Evolutionary conservation across 257 asterid genomes (phyloP), one percentile per base, ranked within the genome.

Genomic region (Solanum gracilifrons): DNA sequence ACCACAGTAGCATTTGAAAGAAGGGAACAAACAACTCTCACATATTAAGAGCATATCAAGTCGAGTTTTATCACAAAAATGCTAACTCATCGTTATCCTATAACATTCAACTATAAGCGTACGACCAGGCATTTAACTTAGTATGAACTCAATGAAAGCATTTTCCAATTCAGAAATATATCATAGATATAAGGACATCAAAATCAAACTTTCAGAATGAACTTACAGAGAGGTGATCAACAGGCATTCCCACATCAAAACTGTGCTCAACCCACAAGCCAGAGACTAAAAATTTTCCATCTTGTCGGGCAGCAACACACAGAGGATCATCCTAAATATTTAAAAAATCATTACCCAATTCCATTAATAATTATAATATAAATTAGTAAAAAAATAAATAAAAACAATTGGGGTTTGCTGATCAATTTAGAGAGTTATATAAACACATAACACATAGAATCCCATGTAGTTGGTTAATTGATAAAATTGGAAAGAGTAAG

Each of bases 201-300:
- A 23, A 60, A 60, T 23, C 29, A 60, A 60, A 23, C 69, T 60
- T 32, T 35, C n/a, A 71, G 35, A 23, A 58, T 39, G 89, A 91
- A 92, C 99, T 91, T 66, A 95, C 98, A 1, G 92, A 86, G 25
- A 84, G 86, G 43, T 92, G 91, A 86, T 94, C 95, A 60, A 91
- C 92, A 86, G 91, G 91, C 94, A 88, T 83, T 85, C 95, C 99
- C 88, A 86, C 86, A 46, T 93, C 96, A 87, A 85, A 92, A 89
- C 98, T 93, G 89, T 96, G 97, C 77, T 93, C 96, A 85, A 97
- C 98, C 99, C 99, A 97, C 29, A 93, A 87, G 79, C 92, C 89
- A 82, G 95, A 93, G 71, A 96, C 98, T 87, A 97, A 48, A 41
- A 84, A 75, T 92, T 97, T 95, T 68, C 95, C 96, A 69, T 97